A percentile compares a stretch with the other conserved stretches of the same genome.
Conservation (phyloP, 129 eudicot genomes). For the Ambrosia trifida region DNA sequence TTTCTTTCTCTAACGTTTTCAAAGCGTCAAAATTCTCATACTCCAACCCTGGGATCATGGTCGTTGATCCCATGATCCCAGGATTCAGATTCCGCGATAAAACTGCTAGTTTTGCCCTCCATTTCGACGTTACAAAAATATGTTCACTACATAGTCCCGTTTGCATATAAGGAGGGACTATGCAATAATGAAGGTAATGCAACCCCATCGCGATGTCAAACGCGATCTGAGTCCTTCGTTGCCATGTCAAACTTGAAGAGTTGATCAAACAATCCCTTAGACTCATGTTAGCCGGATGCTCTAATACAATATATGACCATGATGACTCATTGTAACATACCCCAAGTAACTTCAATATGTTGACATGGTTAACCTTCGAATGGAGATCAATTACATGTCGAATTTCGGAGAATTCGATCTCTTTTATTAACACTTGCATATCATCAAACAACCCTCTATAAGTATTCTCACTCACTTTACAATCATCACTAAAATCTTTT, state of each 20-base stretch:
- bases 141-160: conserved; percentile 44
- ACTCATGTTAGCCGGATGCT: conserved; percentile 49
- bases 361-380: conserved; percentile 68
- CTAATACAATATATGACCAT: conserved; percentile 68
- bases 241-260: conserved; percentile 50
- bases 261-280: conserved; percentile 52
- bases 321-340: conserved; percentile 61
- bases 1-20: conserved; percentile 46
- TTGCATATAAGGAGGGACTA: conserved; percentile 54
- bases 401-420: conserved; percentile 52
- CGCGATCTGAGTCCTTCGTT: conserved; percentile 64
- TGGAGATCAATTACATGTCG: conserved; percentile 65
- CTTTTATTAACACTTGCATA: conserved; percentile 53
- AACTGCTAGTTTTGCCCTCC: conserved; percentile 70
- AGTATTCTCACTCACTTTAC: conserved; percentile 32
- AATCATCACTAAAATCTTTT: conserved; percentile 41
- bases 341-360: conserved; percentile 61
- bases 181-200: conserved; percentile 69
- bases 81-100: conserved; percentile 32
- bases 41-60: conserved; percentile 24
- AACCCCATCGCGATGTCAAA: conserved; percentile 72
- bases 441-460: conserved; percentile 55
- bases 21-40: conserved; percentile 36
- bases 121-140: conserved; percentile 51
- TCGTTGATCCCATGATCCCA: conserved; percentile 7